Evolutionary conservation across 2,329 filamentous ascomycete species (phyloP).

Genomic region (Pyrenochaeta sp.): DNA sequence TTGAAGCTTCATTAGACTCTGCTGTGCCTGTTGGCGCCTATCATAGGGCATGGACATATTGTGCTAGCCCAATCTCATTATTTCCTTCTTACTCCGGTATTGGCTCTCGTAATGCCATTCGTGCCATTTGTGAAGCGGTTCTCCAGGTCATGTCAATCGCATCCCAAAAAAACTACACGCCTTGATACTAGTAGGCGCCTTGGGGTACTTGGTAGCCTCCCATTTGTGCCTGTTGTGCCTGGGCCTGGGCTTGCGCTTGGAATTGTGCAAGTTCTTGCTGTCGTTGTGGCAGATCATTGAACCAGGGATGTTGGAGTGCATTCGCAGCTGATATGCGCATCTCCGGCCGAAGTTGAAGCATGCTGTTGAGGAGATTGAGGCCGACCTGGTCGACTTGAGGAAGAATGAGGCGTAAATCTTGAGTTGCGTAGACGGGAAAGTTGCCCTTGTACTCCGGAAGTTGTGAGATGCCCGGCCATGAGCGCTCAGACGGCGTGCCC

Average conservation of each 20-base stretch:
- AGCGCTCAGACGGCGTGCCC: constrained; percentile 94
- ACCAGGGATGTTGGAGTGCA: constrained; percentile 92
- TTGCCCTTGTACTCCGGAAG: constrained; percentile 98
- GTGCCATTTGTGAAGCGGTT: background rate
- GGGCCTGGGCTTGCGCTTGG: constrained; percentile 40
- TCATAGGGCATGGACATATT: background rate
- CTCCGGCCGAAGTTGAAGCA: constrained; percentile 93
- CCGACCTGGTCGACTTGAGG: constrained; percentile 89
- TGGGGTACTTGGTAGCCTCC: constrained; percentile 49
- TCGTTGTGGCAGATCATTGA: constrained; percentile 73
- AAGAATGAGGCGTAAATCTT: constrained; percentile 85
- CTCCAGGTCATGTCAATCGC: background rate
- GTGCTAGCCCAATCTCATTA: background rate
- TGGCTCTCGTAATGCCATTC: background rate
- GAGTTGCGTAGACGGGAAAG: constrained; percentile 93
- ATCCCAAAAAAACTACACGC: background rate
- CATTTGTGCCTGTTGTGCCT: constrained; percentile 50
- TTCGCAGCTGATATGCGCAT: constrained; percentile 88
- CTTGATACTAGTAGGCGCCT: constrained; percentile 46
- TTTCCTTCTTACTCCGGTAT: background rate
- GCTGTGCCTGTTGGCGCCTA: background rate
- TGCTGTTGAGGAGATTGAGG: constrained; percentile 84
- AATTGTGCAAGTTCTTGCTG: constrained; percentile 49
- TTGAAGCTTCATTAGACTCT: background rate
- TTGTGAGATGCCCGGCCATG: constrained; percentile 93